Base-by-base conservation (phyloP, 1,284 basidiomycete genomes). In the Mycena sp. region DNA sequence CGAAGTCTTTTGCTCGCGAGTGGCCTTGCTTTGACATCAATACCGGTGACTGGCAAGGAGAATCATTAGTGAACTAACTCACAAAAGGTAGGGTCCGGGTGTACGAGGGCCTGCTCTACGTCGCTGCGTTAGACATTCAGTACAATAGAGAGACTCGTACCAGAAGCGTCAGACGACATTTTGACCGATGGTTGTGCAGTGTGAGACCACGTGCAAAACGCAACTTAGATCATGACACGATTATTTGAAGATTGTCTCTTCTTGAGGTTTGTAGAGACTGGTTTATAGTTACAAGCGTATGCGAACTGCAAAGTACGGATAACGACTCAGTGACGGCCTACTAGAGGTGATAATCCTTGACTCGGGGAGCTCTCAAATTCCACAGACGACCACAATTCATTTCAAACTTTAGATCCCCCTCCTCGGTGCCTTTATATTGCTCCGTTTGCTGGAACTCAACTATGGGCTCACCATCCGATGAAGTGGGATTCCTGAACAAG, bases 1-100 rank as follows among this genome's bases (percentile, higher is more conserved):
- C 82, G 71, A 91, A 94, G 67, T 94, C 91, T 67, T 85, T 88
- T 19, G 90, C 89, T 58, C 81, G 81, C 23, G 63, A 40, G 19
- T 54, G 63, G 55, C 61, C 63, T 64, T 26, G 29, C 11, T 17
- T 12, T 26, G n/a, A 46, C 14, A 21, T 21, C 1, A 19, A 6
- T n/a, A 19, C 23, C 41, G 45, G 17, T 21, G 14, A 46, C 19
- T 35, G 37, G 21, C 10, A 19, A 37, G 29, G n/a, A 14, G 49
- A 28, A 12, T 19, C 6, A 6, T 9, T n/a, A n/a, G 4, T 7
- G 16, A 30, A 26, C n/a, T 6, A 29, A 56, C 59, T 19, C 25
- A 64, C 63, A 60, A 21, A 56, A 56, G 41, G 28, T 50, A 43
- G 57, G 53, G 4, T 64, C 61, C 21, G 50, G 29, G 10, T 57